Base-by-base conservation (phyloP, 495 filamentous ascomycete genomes). In the Xylaria nigripes region DNA sequence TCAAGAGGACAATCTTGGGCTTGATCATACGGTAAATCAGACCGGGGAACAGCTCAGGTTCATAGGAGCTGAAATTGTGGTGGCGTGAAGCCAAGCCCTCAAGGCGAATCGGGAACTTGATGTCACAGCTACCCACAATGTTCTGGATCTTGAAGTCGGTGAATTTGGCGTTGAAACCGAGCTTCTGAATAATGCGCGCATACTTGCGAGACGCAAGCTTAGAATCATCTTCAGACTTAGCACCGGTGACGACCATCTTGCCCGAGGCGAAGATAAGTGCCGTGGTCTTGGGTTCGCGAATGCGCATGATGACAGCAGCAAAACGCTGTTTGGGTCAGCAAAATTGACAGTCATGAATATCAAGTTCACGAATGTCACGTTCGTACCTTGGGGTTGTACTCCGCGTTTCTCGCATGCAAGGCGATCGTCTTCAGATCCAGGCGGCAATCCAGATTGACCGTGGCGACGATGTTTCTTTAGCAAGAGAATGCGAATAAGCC, bases 141-240 rank as follows among this genome's bases (percentile, higher is more conserved):
- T 98, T 98, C 77, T 98, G 94, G 71, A 97, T 97, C 81, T 98
- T 97, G 80, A 98, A 98, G 71, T 98, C 93, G 55, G 90, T 96
- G 75, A 98, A 98, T 82, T 96, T 96, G 55, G 94, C 91, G 60
- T 96, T 95, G 82, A 98, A 98, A 49, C 93, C 93, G 54, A 98
- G 89, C 76, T 98, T 98, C 78, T 98, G 93, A 64, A 98, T 97
- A 72, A 98, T 98, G 59, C 93, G 90, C 21, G 93, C 93, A 72
- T 97, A 98, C 76, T 98, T 98, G 72, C 94, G 84, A 38, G 88
- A 94, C 2, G 93, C 93, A 65, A 98, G 82, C 72, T 95, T 94
- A 44, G 90, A 95, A 65, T 97, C 94, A 67, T 97, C 93, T 65
- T 98, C 93, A 0, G 90, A 96, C 75, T 98, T 98, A 50, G 94